Conservation (phyloP, 768 basidiomycete species). For the Agrocybe pediades region DNA sequence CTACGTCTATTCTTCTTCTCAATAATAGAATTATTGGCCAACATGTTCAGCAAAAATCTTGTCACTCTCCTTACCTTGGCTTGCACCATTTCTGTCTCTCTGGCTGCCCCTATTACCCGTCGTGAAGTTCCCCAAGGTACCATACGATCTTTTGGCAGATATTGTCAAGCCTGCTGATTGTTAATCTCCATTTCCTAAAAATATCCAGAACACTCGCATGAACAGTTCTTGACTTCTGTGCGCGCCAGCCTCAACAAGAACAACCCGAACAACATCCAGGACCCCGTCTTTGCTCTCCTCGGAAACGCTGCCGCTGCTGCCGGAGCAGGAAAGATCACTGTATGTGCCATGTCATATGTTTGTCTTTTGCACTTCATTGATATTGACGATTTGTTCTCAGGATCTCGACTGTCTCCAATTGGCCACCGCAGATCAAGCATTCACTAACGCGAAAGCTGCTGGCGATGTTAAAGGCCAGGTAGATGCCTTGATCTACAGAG, state of each 20-base stretch:
- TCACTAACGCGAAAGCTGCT: conserved; percentile 70
- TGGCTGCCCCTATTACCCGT: conserved; percentile 42
- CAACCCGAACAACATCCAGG: conserved; percentile 61
- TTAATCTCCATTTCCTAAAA: conserved; percentile 10
- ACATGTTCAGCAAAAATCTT: conserved; percentile 23
- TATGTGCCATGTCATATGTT: conserved; percentile 24
- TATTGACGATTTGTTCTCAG: conserved; percentile 23
- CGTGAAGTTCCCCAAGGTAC: conserved; percentile 72
- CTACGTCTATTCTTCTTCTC: conserved; percentile 10
- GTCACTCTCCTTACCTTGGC: conserved; percentile 33
- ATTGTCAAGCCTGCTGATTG: not conserved
- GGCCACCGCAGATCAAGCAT: conserved; percentile 67
- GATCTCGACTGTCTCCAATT: conserved; percentile 66
- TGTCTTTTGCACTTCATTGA: not conserved
- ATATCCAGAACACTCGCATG: conserved; percentile 62
- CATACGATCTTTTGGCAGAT: conserved; percentile 6
- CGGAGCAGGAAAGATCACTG: conserved; percentile 57
- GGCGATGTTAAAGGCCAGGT: conserved; percentile 58
- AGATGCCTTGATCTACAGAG: conserved; percentile 61
- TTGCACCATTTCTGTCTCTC: conserved; percentile 23
- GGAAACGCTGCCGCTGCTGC: conserved; percentile 62
- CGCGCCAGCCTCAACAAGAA: conserved; percentile 47
- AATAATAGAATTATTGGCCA: conserved; percentile 16
- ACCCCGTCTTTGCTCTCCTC: conserved; percentile 64
- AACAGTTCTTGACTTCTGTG: conserved; percentile 55